phyloP scores from a whole-genome alignment of 257 asterid species.

The Jaltomata sinuosa region DNA sequence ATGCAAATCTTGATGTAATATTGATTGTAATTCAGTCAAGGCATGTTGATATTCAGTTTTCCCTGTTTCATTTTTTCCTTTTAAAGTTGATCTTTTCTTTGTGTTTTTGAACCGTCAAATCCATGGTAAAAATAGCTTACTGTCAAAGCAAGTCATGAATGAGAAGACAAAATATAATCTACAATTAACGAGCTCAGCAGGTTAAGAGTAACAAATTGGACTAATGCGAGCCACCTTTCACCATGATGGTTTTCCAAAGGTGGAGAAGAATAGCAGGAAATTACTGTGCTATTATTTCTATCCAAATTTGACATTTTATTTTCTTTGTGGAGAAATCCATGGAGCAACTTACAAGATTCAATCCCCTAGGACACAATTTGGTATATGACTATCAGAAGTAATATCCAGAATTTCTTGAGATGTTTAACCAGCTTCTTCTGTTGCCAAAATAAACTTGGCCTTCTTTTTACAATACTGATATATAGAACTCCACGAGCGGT shows the following conservation, averaged over 20 bases:
- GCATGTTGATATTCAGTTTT: not conserved
- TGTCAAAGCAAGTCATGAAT: not conserved
- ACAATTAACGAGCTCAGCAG: not conserved
- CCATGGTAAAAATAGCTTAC: not conserved
- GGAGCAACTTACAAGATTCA: not conserved
- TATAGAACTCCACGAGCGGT: not conserved
- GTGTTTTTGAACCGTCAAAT: not conserved
- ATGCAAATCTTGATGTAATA: conserved; percentile 13
- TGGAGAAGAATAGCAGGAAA: not conserved
- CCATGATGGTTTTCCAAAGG: not conserved
- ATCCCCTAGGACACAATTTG: not conserved
- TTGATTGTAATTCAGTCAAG: not conserved
- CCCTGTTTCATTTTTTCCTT: not conserved
- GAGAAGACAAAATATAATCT: not conserved
- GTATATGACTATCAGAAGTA: not conserved
- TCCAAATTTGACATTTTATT: not conserved
- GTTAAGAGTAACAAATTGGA: not conserved
- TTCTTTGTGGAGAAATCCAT: not conserved
- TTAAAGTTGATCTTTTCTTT: not conserved
- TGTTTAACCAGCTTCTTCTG: not conserved
- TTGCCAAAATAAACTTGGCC: not conserved
- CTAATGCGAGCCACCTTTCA: not conserved
- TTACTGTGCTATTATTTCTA: not conserved
- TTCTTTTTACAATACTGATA: not conserved
- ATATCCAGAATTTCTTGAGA: not conserved